A percentile compares a stretch with the other conserved stretches of the same genome.
Conservation (phyloP, 2,329 filamentous ascomycete genomes). For the Knufia fluminis region DNA sequence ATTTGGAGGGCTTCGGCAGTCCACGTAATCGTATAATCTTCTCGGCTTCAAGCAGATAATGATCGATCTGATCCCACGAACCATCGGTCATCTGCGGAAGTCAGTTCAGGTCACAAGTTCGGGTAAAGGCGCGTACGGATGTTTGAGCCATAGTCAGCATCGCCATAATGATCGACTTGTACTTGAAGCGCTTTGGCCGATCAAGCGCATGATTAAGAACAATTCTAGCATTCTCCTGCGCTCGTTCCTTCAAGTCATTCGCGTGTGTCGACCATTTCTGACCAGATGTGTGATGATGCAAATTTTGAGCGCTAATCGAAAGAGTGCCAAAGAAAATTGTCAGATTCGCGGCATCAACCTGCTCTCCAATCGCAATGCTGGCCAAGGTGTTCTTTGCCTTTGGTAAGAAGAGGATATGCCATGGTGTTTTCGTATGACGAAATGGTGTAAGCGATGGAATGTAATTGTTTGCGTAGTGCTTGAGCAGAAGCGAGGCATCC, state of each 20-base stretch:
- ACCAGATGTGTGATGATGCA: slow-evolving; percentile 26
- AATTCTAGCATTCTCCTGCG: slow-evolving; percentile 27
- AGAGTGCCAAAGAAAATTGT: slow-evolving; percentile 34
- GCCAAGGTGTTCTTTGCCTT: slow-evolving; percentile 36
- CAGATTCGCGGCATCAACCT: slow-evolving; percentile 30
- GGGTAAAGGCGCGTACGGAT: slow-evolving; percentile 20
- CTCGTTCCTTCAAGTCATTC: slow-evolving; percentile 24
- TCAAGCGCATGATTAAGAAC: slow-evolving; percentile 30
- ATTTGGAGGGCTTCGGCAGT: slow-evolving; percentile 29
- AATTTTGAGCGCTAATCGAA: slow-evolving; percentile 37
- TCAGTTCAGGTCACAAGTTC: too few species aligned
- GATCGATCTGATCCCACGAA: slow-evolving; percentile 28
- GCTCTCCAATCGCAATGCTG: slow-evolving; percentile 34
- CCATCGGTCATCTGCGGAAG: slow-evolving; percentile 22
- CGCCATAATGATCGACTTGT: slow-evolving; percentile 39
- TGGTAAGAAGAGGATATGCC: slow-evolving; percentile 37
- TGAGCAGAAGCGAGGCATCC: slow-evolving; percentile 31
- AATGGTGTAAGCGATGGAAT: slow-evolving; percentile 26
- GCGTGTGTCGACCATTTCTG: slow-evolving; percentile 29
- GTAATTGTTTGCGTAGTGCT: slow-evolving; percentile 31
- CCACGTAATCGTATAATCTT: slow-evolving; percentile 35
- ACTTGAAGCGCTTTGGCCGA: slow-evolving; percentile 31
- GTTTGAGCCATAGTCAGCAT: slow-evolving; percentile 35
- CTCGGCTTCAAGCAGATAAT: slow-evolving; percentile 36
- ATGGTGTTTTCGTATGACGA: slow-evolving; percentile 34